Evolutionary conservation across 139 green algal genomes (phyloP).

Genomic region (Chlorella sp.): DNA sequence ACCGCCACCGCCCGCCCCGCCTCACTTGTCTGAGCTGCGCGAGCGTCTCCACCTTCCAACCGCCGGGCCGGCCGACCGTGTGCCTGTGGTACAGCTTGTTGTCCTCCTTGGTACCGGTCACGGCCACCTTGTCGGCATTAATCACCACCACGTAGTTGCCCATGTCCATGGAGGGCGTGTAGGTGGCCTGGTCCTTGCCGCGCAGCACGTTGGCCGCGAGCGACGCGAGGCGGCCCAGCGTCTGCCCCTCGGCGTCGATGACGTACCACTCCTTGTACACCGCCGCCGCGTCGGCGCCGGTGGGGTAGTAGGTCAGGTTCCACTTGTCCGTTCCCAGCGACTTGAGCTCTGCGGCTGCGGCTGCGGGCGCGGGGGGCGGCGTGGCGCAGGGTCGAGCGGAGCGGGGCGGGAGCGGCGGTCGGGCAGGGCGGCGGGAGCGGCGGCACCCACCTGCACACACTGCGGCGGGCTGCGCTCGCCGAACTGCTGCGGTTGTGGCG

Average conservation of each 20-base stretch:
- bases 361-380: too few relatives aligned
- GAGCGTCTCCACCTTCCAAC: conserved; percentile 77
- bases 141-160: conserved; percentile 95
- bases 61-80: conserved; percentile 81
- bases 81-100: conserved; percentile 94
- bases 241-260: conserved; percentile 94
- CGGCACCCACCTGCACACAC: too few relatives aligned
- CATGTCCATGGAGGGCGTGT: conserved; percentile 96
- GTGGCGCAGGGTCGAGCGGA: too few relatives aligned
- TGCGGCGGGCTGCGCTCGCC: too few relatives aligned
- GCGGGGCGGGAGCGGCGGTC: too few relatives aligned
- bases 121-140: conserved; percentile 92
- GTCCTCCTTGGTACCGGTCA: conserved; percentile 89
- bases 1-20: too few relatives aligned
- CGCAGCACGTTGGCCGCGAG: conserved; percentile 89
- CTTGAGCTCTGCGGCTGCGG: conserved; percentile 6
- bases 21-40: conserved; percentile 63
- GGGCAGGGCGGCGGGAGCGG: too few relatives aligned
- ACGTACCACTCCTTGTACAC: conserved; percentile 91
- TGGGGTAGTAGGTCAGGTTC: conserved; percentile 98
- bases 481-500: too few relatives aligned
- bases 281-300: conserved; percentile 71
- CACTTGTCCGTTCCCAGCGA: conserved; percentile 66
- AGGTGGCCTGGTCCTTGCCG: conserved; percentile 89
- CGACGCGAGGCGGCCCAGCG: conserved; percentile 87